Conservation (phyloP, 768 basidiomycete species). For the Asterophora parasitica region DNA sequence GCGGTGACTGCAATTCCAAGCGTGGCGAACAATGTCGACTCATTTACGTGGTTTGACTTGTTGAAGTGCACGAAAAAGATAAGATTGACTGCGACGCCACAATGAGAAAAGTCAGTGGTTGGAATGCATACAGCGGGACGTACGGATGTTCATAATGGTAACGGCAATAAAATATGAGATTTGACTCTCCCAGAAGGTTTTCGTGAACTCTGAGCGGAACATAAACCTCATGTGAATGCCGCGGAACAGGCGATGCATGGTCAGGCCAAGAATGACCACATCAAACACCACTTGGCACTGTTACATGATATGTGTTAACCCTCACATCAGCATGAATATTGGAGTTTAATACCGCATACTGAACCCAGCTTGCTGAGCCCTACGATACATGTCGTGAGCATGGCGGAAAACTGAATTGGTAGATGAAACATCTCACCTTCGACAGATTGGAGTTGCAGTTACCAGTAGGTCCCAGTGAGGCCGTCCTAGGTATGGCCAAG, state of each 20-base stretch:
- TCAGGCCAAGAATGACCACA: constrained; percentile 16
- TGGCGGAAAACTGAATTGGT: not conserved
- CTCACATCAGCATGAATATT: too few species aligned
- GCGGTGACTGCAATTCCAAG: constrained; percentile 19
- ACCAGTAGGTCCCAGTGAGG: constrained; percentile 12
- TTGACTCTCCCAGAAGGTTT: constrained; percentile 19
- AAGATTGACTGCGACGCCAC: constrained; percentile 13
- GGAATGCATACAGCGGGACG: not conserved
- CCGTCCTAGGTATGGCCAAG: constrained; percentile 16
- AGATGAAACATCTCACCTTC: constrained; percentile 9
- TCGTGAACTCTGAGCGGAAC: constrained; percentile 17
- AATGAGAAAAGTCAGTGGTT: not conserved
- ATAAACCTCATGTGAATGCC: constrained; percentile 13
- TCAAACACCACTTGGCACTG: constrained; percentile 19
- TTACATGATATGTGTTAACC: not conserved
- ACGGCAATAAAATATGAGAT: constrained; percentile 19
- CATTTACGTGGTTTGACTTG: constrained; percentile 10
- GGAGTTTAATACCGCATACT: constrained; percentile 12
- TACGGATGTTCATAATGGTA: constrained; percentile 19
- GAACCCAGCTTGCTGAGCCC: constrained; percentile 19
- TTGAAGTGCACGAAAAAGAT: constrained; percentile 19
- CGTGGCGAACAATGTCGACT: constrained; percentile 19
- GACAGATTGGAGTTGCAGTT: constrained; percentile 18
- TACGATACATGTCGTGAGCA: not conserved
- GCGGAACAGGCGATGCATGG: constrained; percentile 16